A percentile compares a stretch with the other conserved stretches of the same genome.
Conservation (phyloP, 495 filamentous ascomycete species). For the Darksidea phi region DNA sequence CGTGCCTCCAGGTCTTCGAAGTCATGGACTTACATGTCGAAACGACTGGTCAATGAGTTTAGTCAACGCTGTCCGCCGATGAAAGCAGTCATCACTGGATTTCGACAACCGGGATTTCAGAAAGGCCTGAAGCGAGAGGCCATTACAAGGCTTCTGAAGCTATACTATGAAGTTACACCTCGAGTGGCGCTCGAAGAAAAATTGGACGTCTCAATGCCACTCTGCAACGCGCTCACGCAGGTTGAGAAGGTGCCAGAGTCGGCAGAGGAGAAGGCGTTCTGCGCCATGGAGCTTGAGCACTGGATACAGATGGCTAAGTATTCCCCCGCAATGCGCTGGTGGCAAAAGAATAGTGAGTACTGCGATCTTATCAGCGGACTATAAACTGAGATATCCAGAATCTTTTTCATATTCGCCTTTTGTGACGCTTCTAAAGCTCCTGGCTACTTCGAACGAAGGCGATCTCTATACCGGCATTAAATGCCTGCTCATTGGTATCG, state of each 20-base stretch:
- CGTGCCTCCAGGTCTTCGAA: conserved; percentile 41
- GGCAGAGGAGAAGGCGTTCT: conserved; percentile 51
- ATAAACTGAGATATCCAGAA: conserved; percentile 34
- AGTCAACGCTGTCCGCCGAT: conserved; percentile 73
- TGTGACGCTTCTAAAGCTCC: conserved; percentile 57
- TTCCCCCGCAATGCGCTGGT: conserved; percentile 83
- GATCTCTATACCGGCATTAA: conserved; percentile 47
- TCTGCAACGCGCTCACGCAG: conserved; percentile 63
- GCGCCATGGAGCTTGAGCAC: conserved; percentile 69
- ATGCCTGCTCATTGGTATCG: conserved; percentile 51
- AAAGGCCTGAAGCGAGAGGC: conserved; percentile 78
- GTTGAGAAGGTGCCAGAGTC: conserved; percentile 53
- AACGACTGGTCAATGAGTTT: conserved; percentile 69
- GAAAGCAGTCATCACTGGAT: conserved; percentile 70
- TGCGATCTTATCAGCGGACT: conserved; percentile 1
- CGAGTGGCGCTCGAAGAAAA: conserved; percentile 76
- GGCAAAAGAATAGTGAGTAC: conserved; percentile 58
- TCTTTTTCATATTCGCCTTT: conserved; percentile 58
- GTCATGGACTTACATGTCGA: conserved; percentile 65
- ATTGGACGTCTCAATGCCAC: conserved; percentile 75
- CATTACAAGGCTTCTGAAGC: conserved; percentile 66
- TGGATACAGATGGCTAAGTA: conserved; percentile 72
- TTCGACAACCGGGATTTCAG: conserved; percentile 60
- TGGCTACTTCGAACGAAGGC: conserved; percentile 47
- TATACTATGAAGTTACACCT: conserved; percentile 80